These are phyloP conservation scores for Pisolithus marmoratus DNA, from an alignment of 768 basidiomycete genomes.

Conservation along the genomic window DNA sequence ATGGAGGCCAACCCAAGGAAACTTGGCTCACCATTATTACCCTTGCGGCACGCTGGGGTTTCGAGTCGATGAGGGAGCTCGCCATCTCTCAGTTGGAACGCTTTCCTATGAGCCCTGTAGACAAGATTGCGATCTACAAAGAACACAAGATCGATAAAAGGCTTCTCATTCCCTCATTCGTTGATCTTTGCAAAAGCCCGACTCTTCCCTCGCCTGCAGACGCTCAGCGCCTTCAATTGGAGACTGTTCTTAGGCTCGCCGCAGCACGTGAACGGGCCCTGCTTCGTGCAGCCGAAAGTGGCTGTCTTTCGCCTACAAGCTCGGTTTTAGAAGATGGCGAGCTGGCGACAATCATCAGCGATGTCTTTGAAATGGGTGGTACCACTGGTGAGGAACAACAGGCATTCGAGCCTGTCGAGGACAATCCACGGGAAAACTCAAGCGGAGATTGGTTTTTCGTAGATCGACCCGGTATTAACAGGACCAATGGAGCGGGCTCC, in stretches of 20 bases:
- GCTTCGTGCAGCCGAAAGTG: conserved; percentile 29
- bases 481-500: neutral
- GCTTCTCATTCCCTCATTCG: conserved; percentile 48
- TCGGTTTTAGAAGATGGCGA: conserved; percentile 22
- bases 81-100: conserved; percentile 54
- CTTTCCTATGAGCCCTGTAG: conserved; percentile 39
- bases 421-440: neutral
- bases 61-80: conserved; percentile 42
- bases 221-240: conserved; percentile 49
- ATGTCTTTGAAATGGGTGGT: conserved; percentile 26
- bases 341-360: conserved; percentile 23
- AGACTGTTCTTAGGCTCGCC: conserved; percentile 48
- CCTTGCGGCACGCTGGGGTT: conserved; percentile 52
- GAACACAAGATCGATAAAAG: conserved; percentile 41
- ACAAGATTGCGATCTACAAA: conserved; percentile 56
- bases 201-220: conserved; percentile 50
- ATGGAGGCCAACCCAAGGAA: conserved; percentile 43
- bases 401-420: neutral
- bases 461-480: neutral
- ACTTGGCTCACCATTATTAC: conserved; percentile 53
- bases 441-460: neutral
- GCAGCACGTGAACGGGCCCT: conserved; percentile 43
- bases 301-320: conserved; percentile 22
- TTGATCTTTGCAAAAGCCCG: conserved; percentile 44
- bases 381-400: neutral